These are phyloP conservation scores for Amanita pallidorosea DNA, from an alignment of 768 basidiomycete species.

Conservation along the genomic window DNA sequence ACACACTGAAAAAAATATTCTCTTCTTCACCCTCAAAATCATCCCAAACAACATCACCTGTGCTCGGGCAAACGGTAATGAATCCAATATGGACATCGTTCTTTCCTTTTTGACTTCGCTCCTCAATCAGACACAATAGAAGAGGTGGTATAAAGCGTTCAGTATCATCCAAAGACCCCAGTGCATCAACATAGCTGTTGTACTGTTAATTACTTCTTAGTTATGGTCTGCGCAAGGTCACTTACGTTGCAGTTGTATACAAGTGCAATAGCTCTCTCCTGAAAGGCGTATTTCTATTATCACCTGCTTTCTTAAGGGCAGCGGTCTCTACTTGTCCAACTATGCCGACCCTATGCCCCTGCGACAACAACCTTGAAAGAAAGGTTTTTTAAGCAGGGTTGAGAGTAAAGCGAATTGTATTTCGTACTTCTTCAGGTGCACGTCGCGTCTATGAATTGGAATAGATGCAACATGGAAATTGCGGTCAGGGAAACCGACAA, in stretches of 20 bases:
- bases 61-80: conserved; percentile 73
- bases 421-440: conserved; percentile 67
- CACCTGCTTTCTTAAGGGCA: conserved; percentile 75
- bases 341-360: conserved; percentile 77
- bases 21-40: conserved; percentile 59
- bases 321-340: conserved; percentile 81
- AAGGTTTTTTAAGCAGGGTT: background rate
- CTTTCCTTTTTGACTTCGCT: conserved; percentile 21
- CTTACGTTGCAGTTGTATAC: conserved; percentile 84
- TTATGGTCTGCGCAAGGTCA: conserved; percentile 5
- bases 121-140: conserved; percentile 68
- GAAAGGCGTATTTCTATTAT: conserved; percentile 66
- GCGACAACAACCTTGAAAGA: conserved; percentile 46
- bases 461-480: conserved; percentile 73
- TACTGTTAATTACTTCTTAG: conserved; percentile 1
- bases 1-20: background rate
- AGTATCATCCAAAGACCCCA: conserved; percentile 57
- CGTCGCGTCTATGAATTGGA: conserved; percentile 53
- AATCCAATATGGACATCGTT: conserved; percentile 49
- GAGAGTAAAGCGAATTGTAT: background rate
- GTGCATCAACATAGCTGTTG: conserved; percentile 69
- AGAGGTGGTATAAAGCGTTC: conserved; percentile 50
- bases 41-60: conserved; percentile 92
- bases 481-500: conserved; percentile 59
- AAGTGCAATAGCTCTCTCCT: conserved; percentile 64